These are phyloP conservation scores for Pseudogymnoascus sp. DNA, from an alignment of 2,329 filamentous ascomycete genomes.

Conservation along the genomic window DNA sequence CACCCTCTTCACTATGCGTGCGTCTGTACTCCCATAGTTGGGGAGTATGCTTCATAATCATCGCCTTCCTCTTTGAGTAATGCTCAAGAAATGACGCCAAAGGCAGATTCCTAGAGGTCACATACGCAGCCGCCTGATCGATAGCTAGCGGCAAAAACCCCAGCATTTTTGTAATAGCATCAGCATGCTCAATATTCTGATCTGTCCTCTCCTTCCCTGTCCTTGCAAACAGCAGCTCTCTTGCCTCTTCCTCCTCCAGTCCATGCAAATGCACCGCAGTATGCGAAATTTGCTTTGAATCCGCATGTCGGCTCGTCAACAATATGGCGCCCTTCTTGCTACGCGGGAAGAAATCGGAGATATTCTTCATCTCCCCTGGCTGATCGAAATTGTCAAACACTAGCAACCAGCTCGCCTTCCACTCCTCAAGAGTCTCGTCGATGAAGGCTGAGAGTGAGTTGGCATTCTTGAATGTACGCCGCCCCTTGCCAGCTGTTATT, in stretches of 20 bases:
- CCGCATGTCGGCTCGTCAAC: slow-evolving; percentile 15
- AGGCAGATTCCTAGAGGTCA: slow-evolving; percentile 16
- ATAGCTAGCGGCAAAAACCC: slow-evolving; percentile 24
- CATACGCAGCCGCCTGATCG: slow-evolving; percentile 26
- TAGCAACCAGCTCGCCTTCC: slow-evolving; percentile 11
- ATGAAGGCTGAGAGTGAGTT: background rate
- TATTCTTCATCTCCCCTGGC: slow-evolving; percentile 5
- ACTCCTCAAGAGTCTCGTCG: background rate
- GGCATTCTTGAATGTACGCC: background rate
- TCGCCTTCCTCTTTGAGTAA: slow-evolving; percentile 14
- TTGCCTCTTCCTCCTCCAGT: slow-evolving; percentile 12
- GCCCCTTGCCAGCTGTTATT: slow-evolving; percentile 8
- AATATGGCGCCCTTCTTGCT: slow-evolving; percentile 9
- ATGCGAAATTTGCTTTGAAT: slow-evolving; percentile 9
- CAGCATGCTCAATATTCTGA: slow-evolving; percentile 8
- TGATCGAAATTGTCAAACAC: slow-evolving; percentile 16
- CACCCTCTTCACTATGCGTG: slow-evolving; percentile 9
- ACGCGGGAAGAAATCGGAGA: slow-evolving; percentile 5
- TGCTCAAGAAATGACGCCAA: slow-evolving; percentile 19
- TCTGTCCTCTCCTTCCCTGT: background rate
- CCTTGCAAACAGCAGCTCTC: slow-evolving; percentile 8
- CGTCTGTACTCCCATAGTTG: slow-evolving; percentile 17
- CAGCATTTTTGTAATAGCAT: slow-evolving; percentile 16
- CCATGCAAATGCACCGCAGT: background rate
- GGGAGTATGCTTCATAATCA: slow-evolving; percentile 18